phyloP scores from a whole-genome alignment of 176 grass and related monocot species.

The Juncus inflexus region DNA sequence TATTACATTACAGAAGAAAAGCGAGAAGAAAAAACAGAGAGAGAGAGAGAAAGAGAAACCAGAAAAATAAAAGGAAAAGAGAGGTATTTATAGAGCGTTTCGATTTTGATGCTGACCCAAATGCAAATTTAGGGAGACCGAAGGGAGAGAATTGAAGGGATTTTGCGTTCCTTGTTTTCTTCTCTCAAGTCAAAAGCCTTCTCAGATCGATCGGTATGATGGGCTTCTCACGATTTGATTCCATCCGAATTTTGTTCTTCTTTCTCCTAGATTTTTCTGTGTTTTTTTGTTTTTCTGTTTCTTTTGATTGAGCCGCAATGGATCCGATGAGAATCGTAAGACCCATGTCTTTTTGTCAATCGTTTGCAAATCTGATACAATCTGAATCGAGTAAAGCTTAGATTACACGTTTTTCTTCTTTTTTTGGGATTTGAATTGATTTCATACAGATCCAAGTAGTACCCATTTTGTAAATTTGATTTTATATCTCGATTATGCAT shows the following conservation, averaged over 20 bases:
- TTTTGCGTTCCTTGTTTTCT: constrained; percentile 22
- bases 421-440: no score
- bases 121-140: constrained; percentile 18
- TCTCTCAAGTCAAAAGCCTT: constrained; percentile 6
- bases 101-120: constrained; percentile 46
- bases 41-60: constrained; percentile 14
- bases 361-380: constrained; percentile 21
- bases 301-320: constrained; percentile 3
- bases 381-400: constrained; percentile 1
- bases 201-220: constrained; percentile 31
- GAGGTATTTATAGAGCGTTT: constrained; percentile 55
- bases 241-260: constrained; percentile 15
- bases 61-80: constrained; percentile 8
- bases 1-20: no score
- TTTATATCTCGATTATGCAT: no score
- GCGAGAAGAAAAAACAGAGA: constrained; percentile 13
- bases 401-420: no score
- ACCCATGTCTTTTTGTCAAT: constrained; percentile 17
- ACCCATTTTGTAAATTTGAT: no score
- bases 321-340: constrained; percentile 8
- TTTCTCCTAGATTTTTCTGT: constrained; percentile 1
- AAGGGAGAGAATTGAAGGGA: constrained; percentile 20
- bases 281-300: constrained; percentile 6
- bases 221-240: constrained; percentile 18
- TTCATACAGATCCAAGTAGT: no score